Evolutionary conservation across 129 eudicot species (phyloP), one percentile per base, ranked within the genome.

Genomic region (Pittosporum tobira): DNA sequence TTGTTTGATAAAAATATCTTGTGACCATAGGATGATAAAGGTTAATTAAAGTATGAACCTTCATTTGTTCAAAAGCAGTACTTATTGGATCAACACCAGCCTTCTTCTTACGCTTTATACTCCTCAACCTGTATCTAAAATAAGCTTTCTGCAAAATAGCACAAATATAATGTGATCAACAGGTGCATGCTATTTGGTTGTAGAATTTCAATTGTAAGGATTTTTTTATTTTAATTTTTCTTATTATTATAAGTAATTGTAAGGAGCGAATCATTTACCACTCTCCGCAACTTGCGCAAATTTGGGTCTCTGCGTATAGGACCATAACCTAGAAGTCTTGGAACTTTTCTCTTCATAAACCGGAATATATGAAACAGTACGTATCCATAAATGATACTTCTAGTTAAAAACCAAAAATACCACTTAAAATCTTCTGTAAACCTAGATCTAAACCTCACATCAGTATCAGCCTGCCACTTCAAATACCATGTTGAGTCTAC

Each of bases 1-100:
- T 38, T 28, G 27, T 37, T 30, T 30, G 3, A 19, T 3, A 23
- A 18, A 43, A 57, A 49, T 50, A 0, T 25, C 63, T 25, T 30
- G 27, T 53, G 24, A 21, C 28, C 21, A 44, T 18, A n/a, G n/a
- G 18, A 63, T 16, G 21, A 20, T 55, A 69, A 23, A 53, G 21
- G 62, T 38, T 48, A 29, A 70, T 54, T 30, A 54, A 25, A 56
- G 64, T 66, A 36, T 54, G 26, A 64, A 89, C 97, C 97, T 85
- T 89, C 97, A 89, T 89, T 69, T 64, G 67, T 68, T 89, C 95
- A 71, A 89, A 89, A 52, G 88, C 95, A 18, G 75, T 76, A 67
- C 76, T 89, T 44, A 89, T 80, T 42, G 97, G 97, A 80, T 89
- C 95, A 62, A 70, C 75, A 26, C 88, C 88, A 36, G 59, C 91